Evolutionary conservation across 805 yeast species (phyloP).

Genomic region (Barnettozyma sp.): DNA sequence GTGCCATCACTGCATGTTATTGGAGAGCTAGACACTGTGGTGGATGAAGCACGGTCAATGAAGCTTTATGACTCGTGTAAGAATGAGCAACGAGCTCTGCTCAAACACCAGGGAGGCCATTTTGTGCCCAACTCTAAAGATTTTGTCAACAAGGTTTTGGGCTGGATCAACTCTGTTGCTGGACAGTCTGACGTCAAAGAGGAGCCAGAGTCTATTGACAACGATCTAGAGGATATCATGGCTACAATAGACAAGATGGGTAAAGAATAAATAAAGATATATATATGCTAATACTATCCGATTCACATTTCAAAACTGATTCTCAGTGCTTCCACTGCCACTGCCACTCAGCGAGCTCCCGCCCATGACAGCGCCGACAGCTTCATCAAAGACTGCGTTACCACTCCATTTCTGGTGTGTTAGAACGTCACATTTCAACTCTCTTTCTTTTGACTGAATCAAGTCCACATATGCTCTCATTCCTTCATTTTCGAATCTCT

Average conservation of each 20-base stretch:
- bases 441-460: slow-evolving; percentile 84
- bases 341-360: slow-evolving; percentile 5
- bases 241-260: slow-evolving; percentile 36
- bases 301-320: slow-evolving; percentile 2
- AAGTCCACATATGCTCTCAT: slow-evolving; percentile 93
- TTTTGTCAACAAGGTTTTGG: slow-evolving; percentile 28
- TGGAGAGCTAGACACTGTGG: slow-evolving; percentile 88
- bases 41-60: slow-evolving; percentile 60
- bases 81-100: slow-evolving; percentile 34
- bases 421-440: slow-evolving; percentile 85
- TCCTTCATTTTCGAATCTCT: slow-evolving; percentile 67
- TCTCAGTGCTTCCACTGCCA: slow-evolving; percentile 3
- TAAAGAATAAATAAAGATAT: slow-evolving; percentile 15
- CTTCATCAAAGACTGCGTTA: slow-evolving; percentile 9
- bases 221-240: slow-evolving; percentile 30
- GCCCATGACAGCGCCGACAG: slow-evolving; percentile 4
- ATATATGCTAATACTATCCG: too few species aligned
- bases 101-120: slow-evolving; percentile 94
- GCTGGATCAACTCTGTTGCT: slow-evolving; percentile 26
- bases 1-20: slow-evolving; percentile 58
- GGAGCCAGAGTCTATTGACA: slow-evolving; percentile 5
- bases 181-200: slow-evolving; percentile 3
- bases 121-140: slow-evolving; percentile 82
- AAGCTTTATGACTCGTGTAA: slow-evolving; percentile 47
- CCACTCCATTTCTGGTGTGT: slow-evolving; percentile 99